Base-by-base conservation (phyloP, 2,329 filamentous ascomycete genomes). In the Xylariaceae sp. region DNA sequence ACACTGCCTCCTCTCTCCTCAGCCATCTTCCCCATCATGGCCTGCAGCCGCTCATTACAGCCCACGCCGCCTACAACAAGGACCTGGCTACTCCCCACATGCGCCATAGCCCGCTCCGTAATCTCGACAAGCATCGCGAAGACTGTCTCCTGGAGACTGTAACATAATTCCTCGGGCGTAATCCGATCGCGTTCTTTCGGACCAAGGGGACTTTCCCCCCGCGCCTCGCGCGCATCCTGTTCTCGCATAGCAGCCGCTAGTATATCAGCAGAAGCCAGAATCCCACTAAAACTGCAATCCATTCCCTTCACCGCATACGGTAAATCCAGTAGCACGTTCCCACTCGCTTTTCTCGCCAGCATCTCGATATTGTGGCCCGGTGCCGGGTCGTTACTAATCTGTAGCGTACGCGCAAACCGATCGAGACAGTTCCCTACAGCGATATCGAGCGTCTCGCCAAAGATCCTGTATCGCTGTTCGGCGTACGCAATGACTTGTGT, bases 21-120 rank as follows among this genome's bases (percentile, higher is more conserved):
- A 14, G 91, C 92, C 94, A 99, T 99, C 42, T 87, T 76, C 14
- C 89, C 91, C 94, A 99, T 99, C 94, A 99, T 99, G 62, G 95
- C 83, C 74, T 99, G 94, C 58, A 99, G 68, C 4, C 94, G 81
- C 73, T 95, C 86, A 67, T 99, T 99, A 68, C 89, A 96, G 3
- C 94, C 94, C 1, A 99, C 94, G 18, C 94, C 94, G 36, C 94
- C 94, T 2, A 99, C 94, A 48, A 99, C 90, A 41, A 99, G 75
- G 6, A 99, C 94, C 73, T 97, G 90, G 44, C 76, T 82, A 47
- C 86, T 90, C 12, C 91, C 92, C 11, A 97, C 94, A 67, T 99
- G 94, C 11, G 94, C 94, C 94, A 99, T 99, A 30, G 94, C 94
- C 39, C 94, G 84, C 73, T 99, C 94, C 0, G 94, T 99, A 61